Conservation (phyloP, 2,329 filamentous ascomycete genomes). For the Pseudocercospora crystallina region DNA sequence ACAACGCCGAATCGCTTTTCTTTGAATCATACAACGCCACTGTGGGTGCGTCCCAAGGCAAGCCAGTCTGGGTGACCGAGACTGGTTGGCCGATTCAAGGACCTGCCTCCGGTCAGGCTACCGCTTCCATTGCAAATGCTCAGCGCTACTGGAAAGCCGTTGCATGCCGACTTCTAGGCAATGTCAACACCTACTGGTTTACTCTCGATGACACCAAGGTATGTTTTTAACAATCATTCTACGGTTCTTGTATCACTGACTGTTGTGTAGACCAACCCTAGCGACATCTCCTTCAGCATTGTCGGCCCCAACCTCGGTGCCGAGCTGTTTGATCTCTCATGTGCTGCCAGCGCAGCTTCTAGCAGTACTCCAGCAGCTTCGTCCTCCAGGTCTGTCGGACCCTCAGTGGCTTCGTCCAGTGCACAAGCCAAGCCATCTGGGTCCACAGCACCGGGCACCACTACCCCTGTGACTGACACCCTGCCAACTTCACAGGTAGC, state of each 20-base stretch:
- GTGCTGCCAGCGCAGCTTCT: slow-evolving; percentile 47
- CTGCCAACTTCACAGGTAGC: too few relatives aligned
- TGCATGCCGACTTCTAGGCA: slow-evolving; percentile 67
- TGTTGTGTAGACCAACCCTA: too few relatives aligned
- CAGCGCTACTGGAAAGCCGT: slow-evolving; percentile 76
- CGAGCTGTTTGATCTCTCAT: slow-evolving; percentile 22
- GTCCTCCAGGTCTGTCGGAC: too few relatives aligned
- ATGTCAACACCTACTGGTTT: slow-evolving; percentile 66
- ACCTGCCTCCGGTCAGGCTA: slow-evolving; percentile 58
- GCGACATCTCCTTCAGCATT: slow-evolving; percentile 18
- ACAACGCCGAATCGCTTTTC: slow-evolving; percentile 67
- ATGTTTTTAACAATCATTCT: too few relatives aligned
- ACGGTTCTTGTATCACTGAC: slow-evolving; percentile 52
- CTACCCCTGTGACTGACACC: too few relatives aligned
- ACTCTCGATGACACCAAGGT: not conserved
- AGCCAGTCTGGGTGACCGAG: slow-evolving; percentile 82
- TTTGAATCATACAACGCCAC: slow-evolving; percentile 63
- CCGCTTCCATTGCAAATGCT: slow-evolving; percentile 66
- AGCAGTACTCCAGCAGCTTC: slow-evolving; percentile 6
- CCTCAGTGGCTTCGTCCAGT: not conserved
- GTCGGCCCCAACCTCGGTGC: slow-evolving; percentile 39
- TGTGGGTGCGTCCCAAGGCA: slow-evolving; percentile 59
- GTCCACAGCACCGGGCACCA: too few relatives aligned
- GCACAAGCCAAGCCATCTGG: too few relatives aligned
- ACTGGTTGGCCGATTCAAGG: slow-evolving; percentile 82